These are phyloP conservation scores for Fusarium ramigenum DNA, from an alignment of 2,329 filamentous ascomycete genomes.

Conservation along the genomic window DNA sequence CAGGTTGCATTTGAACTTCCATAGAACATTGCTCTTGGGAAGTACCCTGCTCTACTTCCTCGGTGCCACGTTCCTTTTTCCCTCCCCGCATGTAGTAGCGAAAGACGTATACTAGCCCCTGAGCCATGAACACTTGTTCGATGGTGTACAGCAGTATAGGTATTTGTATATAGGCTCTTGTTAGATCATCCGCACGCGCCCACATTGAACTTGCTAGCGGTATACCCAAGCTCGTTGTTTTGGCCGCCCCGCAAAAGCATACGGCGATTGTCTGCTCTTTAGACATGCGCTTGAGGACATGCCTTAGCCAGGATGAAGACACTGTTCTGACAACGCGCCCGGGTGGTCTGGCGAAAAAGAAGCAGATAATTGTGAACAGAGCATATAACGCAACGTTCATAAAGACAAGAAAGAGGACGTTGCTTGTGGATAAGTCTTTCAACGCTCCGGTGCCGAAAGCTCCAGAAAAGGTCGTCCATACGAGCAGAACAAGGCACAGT, in stretches of 20 bases:
- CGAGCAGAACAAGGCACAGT: slow-evolving; percentile 57
- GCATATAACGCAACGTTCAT: slow-evolving; percentile 72
- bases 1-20: background rate
- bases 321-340: slow-evolving; percentile 30
- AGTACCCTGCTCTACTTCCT: slow-evolving; percentile 19
- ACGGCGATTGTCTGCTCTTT: slow-evolving; percentile 73
- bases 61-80: slow-evolving; percentile 38
- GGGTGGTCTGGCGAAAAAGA: slow-evolving; percentile 58
- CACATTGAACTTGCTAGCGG: slow-evolving; percentile 76
- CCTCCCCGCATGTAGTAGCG: slow-evolving; percentile 52
- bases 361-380: slow-evolving; percentile 71
- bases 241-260: slow-evolving; percentile 78
- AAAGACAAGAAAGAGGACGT: slow-evolving; percentile 73
- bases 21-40: background rate
- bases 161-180: slow-evolving; percentile 68
- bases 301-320: slow-evolving; percentile 45
- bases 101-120: slow-evolving; percentile 58
- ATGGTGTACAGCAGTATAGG: slow-evolving; percentile 71
- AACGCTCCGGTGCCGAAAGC: slow-evolving; percentile 72
- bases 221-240: slow-evolving; percentile 76
- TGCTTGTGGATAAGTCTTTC: slow-evolving; percentile 64
- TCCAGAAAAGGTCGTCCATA: slow-evolving; percentile 73
- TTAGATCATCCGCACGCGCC: slow-evolving; percentile 61
- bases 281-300: slow-evolving; percentile 58
- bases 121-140: slow-evolving; percentile 62